These are phyloP conservation scores for Penicillium nucicola DNA, from an alignment of 495 filamentous ascomycete genomes.

Conservation along the genomic window DNA sequence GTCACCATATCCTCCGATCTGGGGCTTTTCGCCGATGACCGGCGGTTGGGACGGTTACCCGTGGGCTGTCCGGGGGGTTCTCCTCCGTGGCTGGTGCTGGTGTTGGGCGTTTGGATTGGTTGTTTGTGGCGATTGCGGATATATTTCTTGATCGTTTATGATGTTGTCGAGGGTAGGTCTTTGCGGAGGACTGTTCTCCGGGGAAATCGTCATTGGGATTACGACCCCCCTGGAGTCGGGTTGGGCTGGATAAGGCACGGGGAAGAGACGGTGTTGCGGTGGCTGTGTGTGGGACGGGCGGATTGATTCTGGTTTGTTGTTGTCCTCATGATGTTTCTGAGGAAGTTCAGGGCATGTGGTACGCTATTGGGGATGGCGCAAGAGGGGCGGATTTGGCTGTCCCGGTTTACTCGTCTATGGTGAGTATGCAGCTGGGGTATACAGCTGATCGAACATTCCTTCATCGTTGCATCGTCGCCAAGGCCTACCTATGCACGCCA, in stretches of 20 bases:
- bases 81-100: neutral
- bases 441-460: too few species aligned
- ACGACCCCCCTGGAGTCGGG: neutral
- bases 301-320: too few species aligned
- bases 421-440: too few species aligned
- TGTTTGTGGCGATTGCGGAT: slow-evolving; percentile 2
- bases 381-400: too few species aligned
- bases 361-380: too few species aligned
- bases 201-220: neutral
- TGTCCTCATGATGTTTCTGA: too few species aligned
- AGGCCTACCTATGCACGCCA: too few species aligned
- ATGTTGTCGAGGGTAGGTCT: neutral
- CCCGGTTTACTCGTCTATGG: too few species aligned
- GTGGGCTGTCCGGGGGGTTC: neutral
- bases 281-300: neutral
- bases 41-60: slow-evolving; percentile 5
- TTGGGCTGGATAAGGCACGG: neutral
- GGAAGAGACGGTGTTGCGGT: neutral
- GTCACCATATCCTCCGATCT: slow-evolving; percentile 10
- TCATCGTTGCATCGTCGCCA: too few species aligned
- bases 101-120: neutral
- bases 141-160: neutral
- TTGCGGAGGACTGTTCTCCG: slow-evolving; percentile 4
- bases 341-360: too few species aligned
- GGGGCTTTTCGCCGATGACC: slow-evolving; percentile 16